Evolutionary conservation across 2,329 filamentous ascomycete species (phyloP).

Genomic region (Allantophomopsis lycopodina): DNA sequence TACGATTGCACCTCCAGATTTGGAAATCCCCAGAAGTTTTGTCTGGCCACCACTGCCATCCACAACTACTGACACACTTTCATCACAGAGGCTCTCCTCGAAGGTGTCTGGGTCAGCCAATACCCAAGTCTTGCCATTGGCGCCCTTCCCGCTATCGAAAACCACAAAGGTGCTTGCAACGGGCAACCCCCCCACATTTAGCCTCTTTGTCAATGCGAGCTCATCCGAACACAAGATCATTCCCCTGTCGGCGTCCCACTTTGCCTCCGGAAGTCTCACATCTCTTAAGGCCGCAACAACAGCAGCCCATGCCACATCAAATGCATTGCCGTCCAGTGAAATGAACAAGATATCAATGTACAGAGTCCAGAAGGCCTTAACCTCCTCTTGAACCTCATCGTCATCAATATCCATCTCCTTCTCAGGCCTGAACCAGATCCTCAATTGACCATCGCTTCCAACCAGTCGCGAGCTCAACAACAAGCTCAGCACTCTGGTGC

Average conservation of each 20-base stretch:
- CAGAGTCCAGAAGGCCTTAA: conserved; percentile 87
- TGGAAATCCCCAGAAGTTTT: conserved; percentile 61
- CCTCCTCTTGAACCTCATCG: conserved; percentile 24
- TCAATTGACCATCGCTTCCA: conserved; percentile 46
- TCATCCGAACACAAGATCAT: conserved; percentile 61
- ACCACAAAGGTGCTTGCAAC: conserved; percentile 68
- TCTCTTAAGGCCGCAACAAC: conserved; percentile 68
- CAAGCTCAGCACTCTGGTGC: conserved; percentile 60
- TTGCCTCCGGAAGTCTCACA: conserved; percentile 63
- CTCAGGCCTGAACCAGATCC: conserved; percentile 52
- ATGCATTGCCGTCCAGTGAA: conserved; percentile 80
- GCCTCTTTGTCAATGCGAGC: conserved; percentile 32
- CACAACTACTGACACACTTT: conserved; percentile 74
- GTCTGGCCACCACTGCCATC: conserved; percentile 36
- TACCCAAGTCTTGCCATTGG: conserved; percentile 48
- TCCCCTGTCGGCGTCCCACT: conserved; percentile 75
- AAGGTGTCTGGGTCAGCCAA: conserved; percentile 80
- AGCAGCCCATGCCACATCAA: conserved; percentile 82
- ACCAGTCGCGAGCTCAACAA: conserved; percentile 61
- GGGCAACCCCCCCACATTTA: conserved; percentile 54
- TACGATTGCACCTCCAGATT: conserved; percentile 64
- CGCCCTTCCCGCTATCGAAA: conserved; percentile 35
- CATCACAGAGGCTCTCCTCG: conserved; percentile 74
- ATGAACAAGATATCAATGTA: conserved; percentile 95
- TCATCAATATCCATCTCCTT: conserved; percentile 19